Conservation (phyloP, 2,329 filamentous ascomycete genomes). For the Aschersonia sp. region DNA sequence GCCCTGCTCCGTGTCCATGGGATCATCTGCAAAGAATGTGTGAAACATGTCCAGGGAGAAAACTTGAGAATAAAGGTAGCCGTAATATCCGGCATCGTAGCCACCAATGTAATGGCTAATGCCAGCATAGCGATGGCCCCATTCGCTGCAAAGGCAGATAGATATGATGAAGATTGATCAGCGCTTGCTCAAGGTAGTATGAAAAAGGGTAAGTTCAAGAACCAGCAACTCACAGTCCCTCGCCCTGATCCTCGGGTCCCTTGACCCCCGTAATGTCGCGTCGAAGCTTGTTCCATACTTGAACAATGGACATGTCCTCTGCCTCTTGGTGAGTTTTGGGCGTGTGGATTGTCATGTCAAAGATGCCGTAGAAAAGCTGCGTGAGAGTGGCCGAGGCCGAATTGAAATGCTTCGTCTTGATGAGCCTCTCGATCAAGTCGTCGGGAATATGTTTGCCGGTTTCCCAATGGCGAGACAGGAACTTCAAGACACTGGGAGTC, state of each 20-base stretch:
- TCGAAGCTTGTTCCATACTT: slow-evolving; percentile 59
- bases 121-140: slow-evolving; percentile 66
- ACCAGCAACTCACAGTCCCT: slow-evolving; percentile 29
- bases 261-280: slow-evolving; percentile 59
- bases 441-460: slow-evolving; percentile 57
- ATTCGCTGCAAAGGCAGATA: slow-evolving; percentile 28
- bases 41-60: slow-evolving; percentile 83
- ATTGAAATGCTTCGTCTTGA: slow-evolving; percentile 69
- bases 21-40: slow-evolving; percentile 60
- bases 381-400: slow-evolving; percentile 64
- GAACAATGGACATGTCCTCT: slow-evolving; percentile 48
- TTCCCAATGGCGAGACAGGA: slow-evolving; percentile 60
- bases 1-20: slow-evolving; percentile 63
- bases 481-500: slow-evolving; percentile 48
- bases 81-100: slow-evolving; percentile 77
- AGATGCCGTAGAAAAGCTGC: slow-evolving; percentile 69
- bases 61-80: slow-evolving; percentile 60
- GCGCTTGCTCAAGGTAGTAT: not conserved
- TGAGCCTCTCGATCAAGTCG: slow-evolving; percentile 57
- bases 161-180: slow-evolving; percentile 1
- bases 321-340: slow-evolving; percentile 55
- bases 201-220: not conserved
- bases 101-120: slow-evolving; percentile 75
- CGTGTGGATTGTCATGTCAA: slow-evolving; percentile 70
- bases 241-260: slow-evolving; percentile 53